Base-by-base conservation (phyloP, 78 protist genomes). In the Dictyostelium intermedium region DNA sequence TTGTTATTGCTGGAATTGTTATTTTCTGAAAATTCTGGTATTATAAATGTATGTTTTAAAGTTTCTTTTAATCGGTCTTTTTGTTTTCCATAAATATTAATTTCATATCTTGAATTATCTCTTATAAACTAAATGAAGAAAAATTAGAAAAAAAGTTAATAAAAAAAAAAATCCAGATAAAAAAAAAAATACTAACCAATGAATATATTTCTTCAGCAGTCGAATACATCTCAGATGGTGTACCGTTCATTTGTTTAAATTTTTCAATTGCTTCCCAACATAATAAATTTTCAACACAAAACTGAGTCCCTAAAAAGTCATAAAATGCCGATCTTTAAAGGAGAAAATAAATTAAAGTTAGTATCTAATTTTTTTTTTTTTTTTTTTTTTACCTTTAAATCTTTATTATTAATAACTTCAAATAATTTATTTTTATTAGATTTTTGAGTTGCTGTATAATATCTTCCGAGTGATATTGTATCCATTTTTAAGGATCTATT, bases 261-360 rank as follows among this genome's bases (percentile, higher is more conserved):
- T 70, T 80, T 56, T 89, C 93, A 10, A 89, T 89, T 18, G 93
- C 85, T 27, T 89, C 93, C 93, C 93, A 89, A 80, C 93, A 89
- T 69, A 89, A 80, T 41, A 89, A n/a, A 47, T 89, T 89, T 45
- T 89, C 93, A 16, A 89, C 85, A 69, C 93, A 89, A 69, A 80
- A 89, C 50, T 89, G 93, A 14, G 66, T 43, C 5, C 69, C 50
- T 80, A 89, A 69, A 69, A 89, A 89, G 73, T 78, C 85, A 66
- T 69, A 61, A 69, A 89, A 89, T 25, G 86, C 85, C 35, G 85
- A 41, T 66, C 93, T 89, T 13, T 56, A 45, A 32, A 53, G 34
- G 9, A 84, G 34, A 34, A 84, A 47, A 11, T 10, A 10, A 82
- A 25, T 11, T 18, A 82, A 70, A 10, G 32, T 70, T 70, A 70